Base-by-base conservation (phyloP, 805 yeast species). In the Pichia exigua region DNA sequence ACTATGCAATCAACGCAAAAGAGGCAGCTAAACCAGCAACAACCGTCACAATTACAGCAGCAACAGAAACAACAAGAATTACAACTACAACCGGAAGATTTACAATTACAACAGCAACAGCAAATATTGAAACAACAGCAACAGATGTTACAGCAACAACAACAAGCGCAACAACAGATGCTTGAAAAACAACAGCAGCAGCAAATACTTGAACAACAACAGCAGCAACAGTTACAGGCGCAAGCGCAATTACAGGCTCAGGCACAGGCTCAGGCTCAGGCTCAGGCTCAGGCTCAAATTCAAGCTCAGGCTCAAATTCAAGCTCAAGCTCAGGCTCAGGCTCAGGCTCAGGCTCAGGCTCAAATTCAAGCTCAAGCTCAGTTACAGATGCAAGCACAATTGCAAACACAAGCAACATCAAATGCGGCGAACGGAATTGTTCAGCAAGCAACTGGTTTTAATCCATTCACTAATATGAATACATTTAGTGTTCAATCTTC, bases 361-460 rank as follows among this genome's bases (percentile, higher is more conserved):
- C 49, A 24, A 21, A 46, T 32, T 0, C 42, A 43, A 24, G 46
- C 43, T 2, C 46, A 48, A 18, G 35, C 27, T 9, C 52, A 49
- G 27, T 22, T 22, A 5, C 52, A 49, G 20, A 45, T 45, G 3
- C 50, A 47, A 22, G 42, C 42, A 13, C 53, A 50, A 39, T n/a
- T 35, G 3, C 20, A 52, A 26, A 49, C 46, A 18, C 45, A 39
- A 43, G 45, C 48, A 15, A 27, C 51, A 5, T 38, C 44, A 2
- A 48, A 42, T 42, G 17, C 30, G 3, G 11, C 13, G 4, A 43
- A 30, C 39, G 56, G 47, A n/a, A 20, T 53, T 39, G 39, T 26
- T 28, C 52, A 46, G 27, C 57, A 54, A 45, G 22, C 52, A 0
- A 57, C 59, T n/a, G 58, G 58, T 2, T 55, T 54, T 21, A 53